Conservation (phyloP, 257 asterid genomes). For the Solanum chaucha region DNA sequence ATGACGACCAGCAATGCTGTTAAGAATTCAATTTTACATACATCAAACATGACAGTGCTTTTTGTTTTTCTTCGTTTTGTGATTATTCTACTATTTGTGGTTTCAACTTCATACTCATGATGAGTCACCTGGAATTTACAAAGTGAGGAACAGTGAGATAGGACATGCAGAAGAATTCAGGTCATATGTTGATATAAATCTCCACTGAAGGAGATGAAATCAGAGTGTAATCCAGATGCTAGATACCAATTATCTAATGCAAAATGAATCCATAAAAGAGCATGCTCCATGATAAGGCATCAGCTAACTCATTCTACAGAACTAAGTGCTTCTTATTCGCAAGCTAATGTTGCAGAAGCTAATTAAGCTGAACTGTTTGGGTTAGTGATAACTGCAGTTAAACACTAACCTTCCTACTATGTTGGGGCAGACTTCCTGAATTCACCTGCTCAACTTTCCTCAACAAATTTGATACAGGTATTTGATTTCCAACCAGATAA, state of each 20-base stretch:
- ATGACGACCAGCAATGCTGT: background rate
- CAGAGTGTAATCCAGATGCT: background rate
- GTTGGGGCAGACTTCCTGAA: conserved; percentile 55
- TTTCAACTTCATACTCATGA: conserved; percentile 93
- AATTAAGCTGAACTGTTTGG: background rate
- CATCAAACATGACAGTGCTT: conserved; percentile 96
- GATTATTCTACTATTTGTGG: conserved; percentile 79
- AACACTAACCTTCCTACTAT: conserved; percentile 71
- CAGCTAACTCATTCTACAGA: background rate
- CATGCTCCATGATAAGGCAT: background rate
- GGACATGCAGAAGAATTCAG: background rate
- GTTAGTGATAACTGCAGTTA: background rate
- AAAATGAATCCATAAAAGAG: background rate
- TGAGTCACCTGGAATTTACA: conserved; percentile 58
- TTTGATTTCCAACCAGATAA: conserved; percentile 37
- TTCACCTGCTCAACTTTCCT: conserved; percentile 63
- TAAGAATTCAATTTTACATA: conserved; percentile 14
- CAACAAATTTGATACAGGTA: conserved; percentile 68
- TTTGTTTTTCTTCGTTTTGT: conserved; percentile 80
- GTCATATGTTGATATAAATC: background rate
- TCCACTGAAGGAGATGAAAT: background rate
- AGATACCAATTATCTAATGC: background rate
- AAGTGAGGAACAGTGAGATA: conserved; percentile 4
- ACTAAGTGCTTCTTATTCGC: background rate
- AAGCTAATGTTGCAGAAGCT: background rate